Conservation (phyloP, 805 yeast genomes). For the Kodamaea kaohsiungensis region DNA sequence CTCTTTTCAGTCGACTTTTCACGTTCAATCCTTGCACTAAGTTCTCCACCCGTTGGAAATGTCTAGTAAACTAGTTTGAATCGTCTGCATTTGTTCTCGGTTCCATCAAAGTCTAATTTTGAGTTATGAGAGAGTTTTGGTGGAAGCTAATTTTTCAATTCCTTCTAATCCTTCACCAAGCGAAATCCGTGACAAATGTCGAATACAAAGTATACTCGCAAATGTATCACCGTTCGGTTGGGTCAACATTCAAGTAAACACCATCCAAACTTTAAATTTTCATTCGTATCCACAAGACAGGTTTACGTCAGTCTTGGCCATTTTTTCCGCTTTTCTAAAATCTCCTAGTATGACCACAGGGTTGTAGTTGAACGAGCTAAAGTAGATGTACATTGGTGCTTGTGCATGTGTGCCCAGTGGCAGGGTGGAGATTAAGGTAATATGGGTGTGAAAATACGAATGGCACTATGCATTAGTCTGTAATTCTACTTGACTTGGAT, state of each 20-base stretch:
- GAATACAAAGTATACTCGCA: constrained; percentile 7
- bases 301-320: constrained; percentile 7
- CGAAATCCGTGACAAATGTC: neutral
- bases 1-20: no score
- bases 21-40: no score
- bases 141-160: neutral
- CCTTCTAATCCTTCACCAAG: neutral
- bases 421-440: neutral
- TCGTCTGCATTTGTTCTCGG: neutral
- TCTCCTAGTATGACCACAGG: constrained; percentile 1
- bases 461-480: neutral
- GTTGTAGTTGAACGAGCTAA: neutral
- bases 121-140: constrained; percentile 5
- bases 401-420: neutral
- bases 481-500: neutral
- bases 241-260: neutral
- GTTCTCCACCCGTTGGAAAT: no score
- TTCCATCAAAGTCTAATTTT: neutral
- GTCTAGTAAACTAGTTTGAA: neutral
- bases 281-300: constrained; percentile 5
- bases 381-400: neutral
- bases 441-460: neutral
- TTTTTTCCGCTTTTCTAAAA: constrained; percentile 1
- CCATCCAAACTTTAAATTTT: neutral
- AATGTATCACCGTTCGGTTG: neutral